These are phyloP conservation scores for Pestalotiopsis sp. DNA, from an alignment of 2,329 filamentous ascomycete genomes.

Conservation along the genomic window DNA sequence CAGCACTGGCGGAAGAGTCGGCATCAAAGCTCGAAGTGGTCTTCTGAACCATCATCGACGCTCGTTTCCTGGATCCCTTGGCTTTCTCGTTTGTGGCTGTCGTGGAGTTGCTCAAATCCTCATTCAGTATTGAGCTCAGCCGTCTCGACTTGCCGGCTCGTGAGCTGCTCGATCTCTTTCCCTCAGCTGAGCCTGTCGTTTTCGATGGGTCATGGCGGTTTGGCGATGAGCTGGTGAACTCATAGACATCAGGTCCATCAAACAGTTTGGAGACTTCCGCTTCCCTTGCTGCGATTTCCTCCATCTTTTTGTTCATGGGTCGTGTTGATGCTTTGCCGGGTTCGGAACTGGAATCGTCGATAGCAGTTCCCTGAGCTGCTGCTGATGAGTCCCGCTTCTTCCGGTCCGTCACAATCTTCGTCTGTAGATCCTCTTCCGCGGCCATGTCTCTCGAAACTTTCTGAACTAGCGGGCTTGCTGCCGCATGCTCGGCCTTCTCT, in stretches of 20 bases:
- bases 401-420: conserved; percentile 38
- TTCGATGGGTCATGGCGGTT: conserved; percentile 22
- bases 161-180: conserved; percentile 27
- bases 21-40: conserved; percentile 32
- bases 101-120: conserved; percentile 34
- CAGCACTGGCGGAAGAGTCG: conserved; percentile 20
- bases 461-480: conserved; percentile 44
- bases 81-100: conserved; percentile 26
- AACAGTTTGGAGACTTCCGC: conserved; percentile 30
- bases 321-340: conserved; percentile 18
- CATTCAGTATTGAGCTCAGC: conserved; percentile 40
- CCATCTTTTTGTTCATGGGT: conserved; percentile 26
- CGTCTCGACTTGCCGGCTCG: conserved; percentile 40
- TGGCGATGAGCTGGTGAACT: conserved; percentile 54
- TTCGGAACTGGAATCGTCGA: conserved; percentile 14
- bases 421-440: conserved; percentile 29
- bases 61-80: conserved; percentile 38
- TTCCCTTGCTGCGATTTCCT: conserved; percentile 31
- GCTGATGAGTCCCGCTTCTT: conserved; percentile 42
- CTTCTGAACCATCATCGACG: conserved; percentile 43
- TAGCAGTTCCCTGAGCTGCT: conserved; percentile 16
- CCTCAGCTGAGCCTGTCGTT: conserved; percentile 12
- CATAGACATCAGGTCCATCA: conserved; percentile 51
- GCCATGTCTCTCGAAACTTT: conserved; percentile 34
- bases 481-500: conserved; percentile 22